Conservation (phyloP, 805 yeast species). For the Barnettozyma californica region DNA sequence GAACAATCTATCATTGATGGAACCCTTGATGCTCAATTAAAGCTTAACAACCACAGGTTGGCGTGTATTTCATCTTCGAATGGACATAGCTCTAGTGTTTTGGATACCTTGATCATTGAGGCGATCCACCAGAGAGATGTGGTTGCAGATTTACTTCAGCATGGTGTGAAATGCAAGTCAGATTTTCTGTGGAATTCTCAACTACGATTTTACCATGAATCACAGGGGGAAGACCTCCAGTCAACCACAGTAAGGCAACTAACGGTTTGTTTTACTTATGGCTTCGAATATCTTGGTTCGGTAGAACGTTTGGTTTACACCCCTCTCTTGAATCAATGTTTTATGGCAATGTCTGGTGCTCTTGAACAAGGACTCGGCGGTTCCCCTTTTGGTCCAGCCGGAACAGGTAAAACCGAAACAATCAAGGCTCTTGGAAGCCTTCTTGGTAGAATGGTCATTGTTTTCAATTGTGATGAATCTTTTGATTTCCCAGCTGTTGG, state of each 20-base stretch:
- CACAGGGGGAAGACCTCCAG: conserved; percentile 23
- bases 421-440: conserved; percentile 78
- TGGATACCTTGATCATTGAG: conserved; percentile 64
- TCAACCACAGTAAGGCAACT: conserved; percentile 48
- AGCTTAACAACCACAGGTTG: conserved; percentile 6
- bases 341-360: conserved; percentile 68
- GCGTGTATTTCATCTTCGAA: conserved; percentile 23
- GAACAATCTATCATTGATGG: conserved; percentile 27
- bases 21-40: conserved; percentile 20
- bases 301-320: conserved; percentile 73
- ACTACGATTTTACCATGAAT: conserved; percentile 39
- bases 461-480: conserved; percentile 87
- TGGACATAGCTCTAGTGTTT: conserved; percentile 43
- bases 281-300: conserved; percentile 77
- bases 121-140: conserved; percentile 52
- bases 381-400: conserved; percentile 92
- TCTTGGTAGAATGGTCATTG: conserved; percentile 75
- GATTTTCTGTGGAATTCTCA: conserved; percentile 45
- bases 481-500: conserved; percentile 79
- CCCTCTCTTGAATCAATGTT: conserved; percentile 61
- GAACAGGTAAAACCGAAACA: conserved; percentile 94
- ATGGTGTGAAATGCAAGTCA: conserved; percentile 8
- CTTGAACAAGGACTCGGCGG: conserved; percentile 76
- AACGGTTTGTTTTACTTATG: conserved; percentile 50
- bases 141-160: conserved; percentile 17